A percentile compares a stretch with the other conserved stretches of the same genome.
These are phyloP conservation scores for Kluyveromyces aestuarii DNA, from an alignment of 805 yeast genomes.

Conservation along the genomic window DNA sequence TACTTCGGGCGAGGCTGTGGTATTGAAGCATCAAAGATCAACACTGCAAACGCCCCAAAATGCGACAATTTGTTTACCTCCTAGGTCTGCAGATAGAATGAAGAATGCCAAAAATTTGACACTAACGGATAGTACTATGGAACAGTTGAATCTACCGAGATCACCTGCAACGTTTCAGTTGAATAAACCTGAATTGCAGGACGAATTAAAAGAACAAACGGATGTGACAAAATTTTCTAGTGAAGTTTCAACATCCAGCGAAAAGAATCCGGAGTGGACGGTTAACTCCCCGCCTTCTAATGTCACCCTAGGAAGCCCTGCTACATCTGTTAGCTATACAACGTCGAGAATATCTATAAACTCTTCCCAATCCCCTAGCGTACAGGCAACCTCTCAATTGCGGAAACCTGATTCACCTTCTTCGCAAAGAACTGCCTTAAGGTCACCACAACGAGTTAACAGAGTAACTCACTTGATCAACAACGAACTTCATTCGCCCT, in stretches of 20 bases:
- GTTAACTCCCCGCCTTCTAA: slow-evolving; percentile 4
- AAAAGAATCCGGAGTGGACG: not conserved
- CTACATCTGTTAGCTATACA: slow-evolving; percentile 28
- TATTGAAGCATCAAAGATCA: slow-evolving; percentile 4
- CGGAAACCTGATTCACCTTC: slow-evolving; percentile 4
- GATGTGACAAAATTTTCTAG: not conserved
- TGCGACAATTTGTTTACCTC: slow-evolving; percentile 24
- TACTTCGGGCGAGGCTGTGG: slow-evolving; percentile 5
- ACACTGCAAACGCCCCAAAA: slow-evolving; percentile 5
- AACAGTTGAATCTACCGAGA: not conserved
- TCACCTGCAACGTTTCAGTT: not conserved
- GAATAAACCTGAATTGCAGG: slow-evolving; percentile 1
- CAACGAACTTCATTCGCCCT: slow-evolving; percentile 27
- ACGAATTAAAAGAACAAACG: not conserved
- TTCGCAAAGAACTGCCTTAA: slow-evolving; percentile 7
- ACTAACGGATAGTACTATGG: slow-evolving; percentile 1
- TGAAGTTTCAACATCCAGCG: not conserved
- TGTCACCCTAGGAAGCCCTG: slow-evolving; percentile 18
- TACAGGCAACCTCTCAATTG: slow-evolving; percentile 1
- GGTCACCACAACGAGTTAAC: slow-evolving; percentile 21
- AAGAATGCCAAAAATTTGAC: slow-evolving; percentile 13
- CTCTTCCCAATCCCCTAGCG: slow-evolving; percentile 14
- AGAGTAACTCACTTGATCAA: slow-evolving; percentile 26
- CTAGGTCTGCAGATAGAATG: slow-evolving; percentile 33
- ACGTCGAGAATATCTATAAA: slow-evolving; percentile 29